These are phyloP conservation scores for Eucalyptus camaldulensis DNA, from an alignment of 345 rosid species.

Conservation along the genomic window DNA sequence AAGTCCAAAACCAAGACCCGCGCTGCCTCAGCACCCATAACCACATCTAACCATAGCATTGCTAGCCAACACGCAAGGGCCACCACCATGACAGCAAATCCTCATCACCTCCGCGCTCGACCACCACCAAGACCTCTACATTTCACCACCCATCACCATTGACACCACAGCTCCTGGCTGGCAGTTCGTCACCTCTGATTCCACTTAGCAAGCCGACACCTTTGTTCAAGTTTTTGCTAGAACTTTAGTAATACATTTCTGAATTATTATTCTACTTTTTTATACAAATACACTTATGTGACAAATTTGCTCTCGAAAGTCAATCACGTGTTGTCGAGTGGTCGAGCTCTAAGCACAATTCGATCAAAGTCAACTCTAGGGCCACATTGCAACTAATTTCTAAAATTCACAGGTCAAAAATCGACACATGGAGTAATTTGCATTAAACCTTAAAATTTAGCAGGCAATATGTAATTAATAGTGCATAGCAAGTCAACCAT, in stretches of 20 bases:
- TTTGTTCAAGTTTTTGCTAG: neutral
- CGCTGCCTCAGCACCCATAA: neutral
- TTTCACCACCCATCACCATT: neutral
- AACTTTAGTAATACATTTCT: neutral
- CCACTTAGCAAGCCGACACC: neutral
- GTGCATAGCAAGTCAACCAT: neutral
- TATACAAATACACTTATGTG: neutral
- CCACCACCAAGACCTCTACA: neutral
- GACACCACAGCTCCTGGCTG: neutral
- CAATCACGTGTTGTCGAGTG: rapidly evolving
- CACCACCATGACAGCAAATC: neutral
- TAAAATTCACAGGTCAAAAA: neutral
- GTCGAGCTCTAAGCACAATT: neutral
- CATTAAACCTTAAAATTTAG: neutral
- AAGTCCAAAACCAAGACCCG: neutral
- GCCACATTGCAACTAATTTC: neutral
- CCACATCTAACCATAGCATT: neutral
- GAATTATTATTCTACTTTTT: neutral
- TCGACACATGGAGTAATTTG: neutral
- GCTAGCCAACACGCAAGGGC: neutral
- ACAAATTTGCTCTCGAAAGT: rapidly evolving
- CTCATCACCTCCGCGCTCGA: neutral
- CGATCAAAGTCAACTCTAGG: rapidly evolving
- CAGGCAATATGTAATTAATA: neutral
- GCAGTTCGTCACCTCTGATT: neutral